Base-by-base conservation (phyloP, 805 yeast species). In the Ogataea angusta region DNA sequence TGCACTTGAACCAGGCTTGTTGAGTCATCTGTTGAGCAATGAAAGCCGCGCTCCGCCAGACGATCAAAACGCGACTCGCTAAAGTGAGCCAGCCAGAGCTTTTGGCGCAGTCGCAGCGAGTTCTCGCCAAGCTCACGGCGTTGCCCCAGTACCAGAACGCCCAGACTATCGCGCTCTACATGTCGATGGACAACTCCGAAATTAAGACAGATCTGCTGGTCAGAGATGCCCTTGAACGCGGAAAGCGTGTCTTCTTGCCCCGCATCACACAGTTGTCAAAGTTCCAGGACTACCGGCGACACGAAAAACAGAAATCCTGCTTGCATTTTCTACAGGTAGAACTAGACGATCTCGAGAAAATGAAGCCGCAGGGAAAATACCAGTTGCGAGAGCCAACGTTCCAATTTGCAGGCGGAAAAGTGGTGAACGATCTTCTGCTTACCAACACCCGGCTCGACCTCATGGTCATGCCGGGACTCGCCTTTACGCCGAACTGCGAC, bases 381-480 rank as follows among this genome's bases (percentile, higher is more conserved):
- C 58, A 75, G 18, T 61, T 90, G 14, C 59, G 74, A 37, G 96
- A 90, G 56, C 97, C 97, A 1, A 56, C 49, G 42, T 54, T 52
- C 26, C 31, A 40, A 8, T 19, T 25, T 10, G 12, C 14, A 8
- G 30, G 19, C 48, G 4, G 38, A 8, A 10, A 21, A 2, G 44
- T 47, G 3, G 14, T 27, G 5, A 57, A 59, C 34, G 66, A 56
- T 42, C 47, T 57, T 13, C 42, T 56, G 6, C 10, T 26, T 9
- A 36, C 33, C 5, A 32, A 31, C 8, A 35, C 35, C 4, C 40
- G 36, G 22, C 62, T 91, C 16, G 97, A 91, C 51, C 52, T 91
- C 8, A 65, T 91, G 6, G 62, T 91, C 6, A 69, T 91, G 0
- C 98, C 98, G 0, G 97, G 95, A 0, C 82, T 91, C 2, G 96